These are phyloP conservation scores for Hemileia vastatrix DNA, from an alignment of 1,284 basidiomycete genomes.

Conservation along the genomic window DNA sequence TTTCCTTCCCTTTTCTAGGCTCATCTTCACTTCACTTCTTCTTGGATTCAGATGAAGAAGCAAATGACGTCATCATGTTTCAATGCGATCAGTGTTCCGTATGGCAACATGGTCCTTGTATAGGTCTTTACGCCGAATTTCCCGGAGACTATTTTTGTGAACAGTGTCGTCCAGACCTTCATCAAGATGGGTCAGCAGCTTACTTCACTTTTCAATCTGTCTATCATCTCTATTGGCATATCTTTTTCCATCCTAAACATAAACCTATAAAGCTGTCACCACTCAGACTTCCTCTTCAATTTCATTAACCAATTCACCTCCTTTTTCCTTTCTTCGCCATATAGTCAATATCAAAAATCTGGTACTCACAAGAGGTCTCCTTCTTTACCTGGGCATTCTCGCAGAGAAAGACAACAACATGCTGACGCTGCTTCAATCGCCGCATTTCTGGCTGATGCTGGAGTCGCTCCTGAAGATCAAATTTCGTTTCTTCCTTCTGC, in stretches of 20 bases:
- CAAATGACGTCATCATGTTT: conserved; percentile 67
- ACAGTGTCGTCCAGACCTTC: conserved; percentile 77
- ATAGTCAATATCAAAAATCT: conserved; percentile 16
- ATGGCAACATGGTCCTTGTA: conserved; percentile 96
- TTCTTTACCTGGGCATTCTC: conserved; percentile 3
- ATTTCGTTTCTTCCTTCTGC: conserved; percentile 11
- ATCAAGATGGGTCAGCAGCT: conserved; percentile 45
- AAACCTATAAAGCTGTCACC: no score
- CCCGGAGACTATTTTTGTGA: conserved; percentile 71
- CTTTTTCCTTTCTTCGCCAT: background rate
- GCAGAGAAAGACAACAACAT: conserved; percentile 7
- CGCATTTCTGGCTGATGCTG: conserved; percentile 13
- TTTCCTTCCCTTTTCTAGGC: conserved; percentile 29
- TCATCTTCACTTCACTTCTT: conserved; percentile 4
- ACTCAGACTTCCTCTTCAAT: background rate
- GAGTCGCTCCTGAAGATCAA: conserved; percentile 14
- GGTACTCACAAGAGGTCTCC: background rate
- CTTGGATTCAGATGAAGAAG: conserved; percentile 54
- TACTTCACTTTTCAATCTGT: conserved; percentile 32
- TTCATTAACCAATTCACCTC: conserved; percentile 24
- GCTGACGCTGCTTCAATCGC: conserved; percentile 11
- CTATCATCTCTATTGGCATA: no score
- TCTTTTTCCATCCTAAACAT: no score
- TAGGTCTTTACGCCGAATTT: conserved; percentile 70
- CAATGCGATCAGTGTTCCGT: conserved; percentile 94